phyloP scores from a whole-genome alignment of 805 yeast species.

The Cyberlindnera veronae region DNA sequence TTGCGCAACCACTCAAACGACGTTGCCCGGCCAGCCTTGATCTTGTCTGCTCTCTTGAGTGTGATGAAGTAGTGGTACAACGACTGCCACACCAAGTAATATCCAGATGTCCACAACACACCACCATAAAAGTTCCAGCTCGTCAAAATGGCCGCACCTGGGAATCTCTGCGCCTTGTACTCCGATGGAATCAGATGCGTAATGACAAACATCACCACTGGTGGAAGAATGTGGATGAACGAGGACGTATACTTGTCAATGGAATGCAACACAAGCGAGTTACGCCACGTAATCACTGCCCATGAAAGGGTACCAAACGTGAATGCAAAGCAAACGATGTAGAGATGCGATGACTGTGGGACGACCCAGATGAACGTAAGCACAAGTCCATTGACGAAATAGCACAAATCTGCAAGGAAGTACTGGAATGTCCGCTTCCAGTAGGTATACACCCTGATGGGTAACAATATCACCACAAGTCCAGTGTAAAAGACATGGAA shows the following conservation, averaged over 20 bases:
- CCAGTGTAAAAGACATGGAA: slow-evolving; percentile 75
- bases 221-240: slow-evolving; percentile 89
- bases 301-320: slow-evolving; percentile 86
- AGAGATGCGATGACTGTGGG: slow-evolving; percentile 70
- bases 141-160: slow-evolving; percentile 70
- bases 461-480: slow-evolving; percentile 63
- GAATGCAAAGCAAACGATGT: slow-evolving; percentile 80
- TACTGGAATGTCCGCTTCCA: slow-evolving; percentile 78
- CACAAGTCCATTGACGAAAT: slow-evolving; percentile 75
- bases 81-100: slow-evolving; percentile 87
- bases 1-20: slow-evolving; percentile 82
- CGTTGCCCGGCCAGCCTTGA: slow-evolving; percentile 80
- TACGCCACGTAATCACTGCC: slow-evolving; percentile 95
- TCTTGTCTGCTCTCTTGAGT: slow-evolving; percentile 70
- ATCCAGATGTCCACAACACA: slow-evolving; percentile 71
- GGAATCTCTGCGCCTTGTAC: slow-evolving; percentile 56
- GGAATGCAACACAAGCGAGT: slow-evolving; percentile 86
- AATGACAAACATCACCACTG: slow-evolving; percentile 79
- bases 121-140: slow-evolving; percentile 72
- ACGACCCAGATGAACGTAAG: slow-evolving; percentile 76
- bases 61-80: slow-evolving; percentile 91
- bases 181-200: slow-evolving; percentile 64
- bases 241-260: slow-evolving; percentile 90
- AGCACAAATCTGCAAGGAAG: slow-evolving; percentile 89
- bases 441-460: slow-evolving; percentile 79